Evolutionary conservation across 2,329 filamentous ascomycete genomes (phyloP), one percentile per base, ranked within the genome.

Genomic region (Neonectria magnoliae): DNA sequence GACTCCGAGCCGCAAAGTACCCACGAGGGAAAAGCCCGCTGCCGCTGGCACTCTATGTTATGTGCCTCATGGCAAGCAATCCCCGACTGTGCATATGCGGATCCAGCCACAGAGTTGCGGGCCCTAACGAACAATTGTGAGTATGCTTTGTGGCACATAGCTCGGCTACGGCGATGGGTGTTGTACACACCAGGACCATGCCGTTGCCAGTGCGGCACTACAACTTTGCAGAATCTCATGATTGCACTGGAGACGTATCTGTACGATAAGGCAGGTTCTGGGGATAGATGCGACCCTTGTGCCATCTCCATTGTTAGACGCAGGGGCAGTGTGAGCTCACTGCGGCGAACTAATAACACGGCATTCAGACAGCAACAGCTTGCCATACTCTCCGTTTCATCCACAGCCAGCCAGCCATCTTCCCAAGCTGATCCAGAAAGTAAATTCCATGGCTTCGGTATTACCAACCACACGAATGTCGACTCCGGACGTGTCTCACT

Each of bases 51-150:
- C 22, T 16, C 14, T 9, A 38, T 14, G 10, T 18, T 16, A 38
- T 14, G 10, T 27, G 20, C 52, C 42, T 14, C 45, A 44, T 57
- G 45, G 45, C 45, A 41, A 38, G 52, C 52, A 57, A 33, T 50
- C 53, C 54, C 36, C 52, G 36, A n/a, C 41, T 54, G 48, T 57
- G 48, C 48, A 54, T 29, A 13, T 63, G 50, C 55, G 50, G 60
- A 58, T 48, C 48, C 55, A 31, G 50, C 22, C 47, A 27, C 38
- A 54, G 44, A 42, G 47, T 29, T 48, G 41, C 41, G 33, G 60
- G 47, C 55, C 60, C 27, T 20, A 31, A 41, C 53, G 10, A 50
- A 50, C 27, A 38, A 51, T 36, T 3, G 20, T 7, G 27, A 41
- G 22, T 11, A 33, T n/a, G 9, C 50, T 52, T 51, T 57, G 52